Evolutionary conservation across 352 stramenopile species (phyloP).

Genomic region (Pelagophyceae sp.): DNA sequence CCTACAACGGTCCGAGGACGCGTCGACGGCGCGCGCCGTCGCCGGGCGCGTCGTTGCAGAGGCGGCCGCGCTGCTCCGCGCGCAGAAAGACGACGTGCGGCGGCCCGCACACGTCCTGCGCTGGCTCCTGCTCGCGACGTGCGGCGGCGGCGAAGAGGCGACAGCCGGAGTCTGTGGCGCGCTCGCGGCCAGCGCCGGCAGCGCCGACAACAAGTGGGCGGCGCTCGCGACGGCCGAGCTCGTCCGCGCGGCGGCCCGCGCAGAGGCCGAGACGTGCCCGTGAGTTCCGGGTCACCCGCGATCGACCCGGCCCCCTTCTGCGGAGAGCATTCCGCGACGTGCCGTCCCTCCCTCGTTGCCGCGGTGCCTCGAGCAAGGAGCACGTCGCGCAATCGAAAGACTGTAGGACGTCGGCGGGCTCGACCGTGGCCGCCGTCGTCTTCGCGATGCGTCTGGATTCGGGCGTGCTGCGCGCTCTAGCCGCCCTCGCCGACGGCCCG

Average conservation of each 20-base stretch:
- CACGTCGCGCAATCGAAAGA: neutral
- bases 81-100: neutral
- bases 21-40: neutral
- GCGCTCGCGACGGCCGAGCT: neutral
- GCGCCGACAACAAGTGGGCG: neutral
- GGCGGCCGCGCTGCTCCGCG: neutral
- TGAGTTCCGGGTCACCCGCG: neutral
- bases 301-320: neutral
- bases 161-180: neutral
- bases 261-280: too few relatives aligned
- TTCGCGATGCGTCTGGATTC: neutral
- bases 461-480: neutral
- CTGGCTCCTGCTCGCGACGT: neutral
- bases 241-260: too few relatives aligned
- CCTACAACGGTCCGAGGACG: neutral
- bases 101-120: neutral
- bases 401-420: neutral
- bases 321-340: too few relatives aligned
- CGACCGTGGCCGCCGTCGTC: neutral
- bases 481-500: neutral
- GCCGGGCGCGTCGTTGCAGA: neutral
- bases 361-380: neutral
- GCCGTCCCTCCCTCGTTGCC: too few relatives aligned
- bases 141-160: neutral
- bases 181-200: neutral